Evolutionary conservation across 1,284 basidiomycete species (phyloP).

Genomic region (Abortiporus biennis): DNA sequence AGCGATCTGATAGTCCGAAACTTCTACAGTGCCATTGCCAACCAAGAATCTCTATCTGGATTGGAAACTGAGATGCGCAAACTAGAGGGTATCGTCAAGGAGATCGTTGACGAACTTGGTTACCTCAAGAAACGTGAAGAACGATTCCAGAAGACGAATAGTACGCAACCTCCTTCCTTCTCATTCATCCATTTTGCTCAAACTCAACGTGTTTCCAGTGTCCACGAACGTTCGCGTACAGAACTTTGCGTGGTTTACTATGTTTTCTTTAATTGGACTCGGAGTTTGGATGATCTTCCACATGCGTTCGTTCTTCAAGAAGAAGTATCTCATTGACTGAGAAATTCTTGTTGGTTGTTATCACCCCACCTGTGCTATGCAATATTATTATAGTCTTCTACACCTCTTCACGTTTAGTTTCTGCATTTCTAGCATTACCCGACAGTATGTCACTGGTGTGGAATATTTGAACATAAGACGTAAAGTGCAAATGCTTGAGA

Average conservation of each 20-base stretch:
- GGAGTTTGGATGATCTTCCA: constrained; percentile 96
- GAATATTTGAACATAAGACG: too few relatives aligned
- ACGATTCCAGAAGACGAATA: constrained; percentile 86
- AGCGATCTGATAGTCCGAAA: neutral
- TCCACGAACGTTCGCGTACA: constrained; percentile 91
- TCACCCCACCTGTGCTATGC: too few relatives aligned
- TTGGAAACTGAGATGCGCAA: constrained; percentile 99
- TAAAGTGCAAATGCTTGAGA: too few relatives aligned
- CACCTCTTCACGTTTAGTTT: too few relatives aligned
- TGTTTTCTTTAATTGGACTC: constrained; percentile 74
- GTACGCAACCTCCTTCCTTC: constrained; percentile 45
- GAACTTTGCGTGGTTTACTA: constrained; percentile 88
- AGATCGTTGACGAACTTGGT: constrained; percentile 91
- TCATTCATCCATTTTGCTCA: constrained; percentile 5
- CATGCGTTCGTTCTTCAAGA: constrained; percentile 90
- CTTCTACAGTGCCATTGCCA: constrained; percentile 82
- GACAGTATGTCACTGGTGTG: too few relatives aligned
- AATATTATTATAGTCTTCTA: too few relatives aligned
- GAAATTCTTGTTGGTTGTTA: constrained; percentile 1
- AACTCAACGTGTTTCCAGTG: constrained; percentile 47
- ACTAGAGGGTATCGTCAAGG: constrained; percentile 89
- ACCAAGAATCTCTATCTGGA: constrained; percentile 93
- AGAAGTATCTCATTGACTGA: constrained; percentile 94
- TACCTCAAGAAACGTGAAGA: constrained; percentile 91
- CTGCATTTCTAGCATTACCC: too few relatives aligned